These are phyloP conservation scores for Ulota crispa DNA, from an alignment of 225 moss, liverwort and hornwort species.

Conservation along the genomic window DNA sequence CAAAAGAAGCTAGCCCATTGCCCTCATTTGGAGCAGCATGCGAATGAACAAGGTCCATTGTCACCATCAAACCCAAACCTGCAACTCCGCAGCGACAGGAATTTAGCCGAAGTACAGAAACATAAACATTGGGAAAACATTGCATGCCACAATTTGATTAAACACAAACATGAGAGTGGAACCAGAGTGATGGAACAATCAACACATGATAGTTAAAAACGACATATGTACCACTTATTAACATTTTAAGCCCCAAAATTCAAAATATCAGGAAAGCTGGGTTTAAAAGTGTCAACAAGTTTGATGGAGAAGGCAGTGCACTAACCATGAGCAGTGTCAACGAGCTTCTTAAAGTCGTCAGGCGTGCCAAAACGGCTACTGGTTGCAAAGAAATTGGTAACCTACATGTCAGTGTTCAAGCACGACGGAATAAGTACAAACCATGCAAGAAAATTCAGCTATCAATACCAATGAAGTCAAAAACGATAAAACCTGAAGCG, in stretches of 20 bases:
- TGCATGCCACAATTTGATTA: not conserved
- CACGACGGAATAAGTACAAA: slow-evolving; percentile 13
- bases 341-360: slow-evolving; percentile 93
- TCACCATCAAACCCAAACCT: slow-evolving; percentile 89
- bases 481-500: not conserved
- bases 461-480: not conserved
- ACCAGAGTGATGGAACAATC: slow-evolving; percentile 4
- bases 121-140: not conserved
- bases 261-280: not conserved
- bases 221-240: not conserved
- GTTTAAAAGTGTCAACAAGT: not conserved
- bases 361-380: slow-evolving; percentile 99
- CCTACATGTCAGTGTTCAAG: slow-evolving; percentile 49
- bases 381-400: slow-evolving; percentile 88
- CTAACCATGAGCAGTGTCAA: slow-evolving; percentile 95
- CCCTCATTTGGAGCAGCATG: slow-evolving; percentile 89
- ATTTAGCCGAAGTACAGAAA: slow-evolving; percentile 15
- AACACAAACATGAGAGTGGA: not conserved
- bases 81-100: slow-evolving; percentile 6
- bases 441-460: slow-evolving; percentile 6
- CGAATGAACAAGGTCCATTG: slow-evolving; percentile 93
- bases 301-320: slow-evolving; percentile 18
- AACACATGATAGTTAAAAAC: not conserved
- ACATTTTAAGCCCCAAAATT: not conserved
- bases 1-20: slow-evolving; percentile 87